phyloP scores from a whole-genome alignment of 73 alveolate genomes.

The Paramecium tetraurelia region DNA sequence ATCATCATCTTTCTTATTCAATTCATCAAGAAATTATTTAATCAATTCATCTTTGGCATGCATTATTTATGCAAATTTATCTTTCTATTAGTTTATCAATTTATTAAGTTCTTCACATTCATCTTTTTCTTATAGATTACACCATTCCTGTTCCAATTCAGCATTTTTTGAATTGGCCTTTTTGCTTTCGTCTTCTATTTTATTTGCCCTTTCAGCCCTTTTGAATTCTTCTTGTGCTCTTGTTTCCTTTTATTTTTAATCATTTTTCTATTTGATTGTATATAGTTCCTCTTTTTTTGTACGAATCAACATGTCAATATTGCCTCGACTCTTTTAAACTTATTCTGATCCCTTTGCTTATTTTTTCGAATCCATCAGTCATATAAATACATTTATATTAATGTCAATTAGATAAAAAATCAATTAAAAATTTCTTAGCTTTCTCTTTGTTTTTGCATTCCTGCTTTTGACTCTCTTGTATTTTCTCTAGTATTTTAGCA shows the following conservation, averaged over 20 bases:
- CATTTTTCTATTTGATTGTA: constrained; percentile 50
- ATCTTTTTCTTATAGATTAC: constrained; percentile 80
- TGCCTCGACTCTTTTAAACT: constrained; percentile 49
- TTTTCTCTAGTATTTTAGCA: constrained; percentile 15
- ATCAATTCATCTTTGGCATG: constrained; percentile 76
- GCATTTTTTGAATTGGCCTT: constrained; percentile 76
- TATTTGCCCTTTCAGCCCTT: constrained; percentile 45
- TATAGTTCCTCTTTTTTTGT: constrained; percentile 35
- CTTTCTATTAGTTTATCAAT: constrained; percentile 77
- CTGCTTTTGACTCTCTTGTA: background rate
- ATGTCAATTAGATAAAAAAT: constrained; percentile 18
- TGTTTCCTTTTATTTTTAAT: constrained; percentile 39
- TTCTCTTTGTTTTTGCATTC: background rate
- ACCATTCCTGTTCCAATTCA: constrained; percentile 79
- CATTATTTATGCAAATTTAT: constrained; percentile 71
- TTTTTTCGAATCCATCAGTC: constrained; percentile 49
- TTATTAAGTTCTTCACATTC: constrained; percentile 87
- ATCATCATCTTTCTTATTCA: constrained; percentile 83
- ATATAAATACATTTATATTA: background rate
- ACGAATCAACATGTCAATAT: constrained; percentile 49
- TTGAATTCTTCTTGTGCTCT: constrained; percentile 55
- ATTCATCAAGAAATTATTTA: constrained; percentile 71
- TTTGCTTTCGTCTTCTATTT: constrained; percentile 78
- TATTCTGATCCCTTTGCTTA: constrained; percentile 52
- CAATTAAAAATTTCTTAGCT: background rate